Conservation (phyloP, 495 filamentous ascomycete species). For the Immersiella caudata region DNA sequence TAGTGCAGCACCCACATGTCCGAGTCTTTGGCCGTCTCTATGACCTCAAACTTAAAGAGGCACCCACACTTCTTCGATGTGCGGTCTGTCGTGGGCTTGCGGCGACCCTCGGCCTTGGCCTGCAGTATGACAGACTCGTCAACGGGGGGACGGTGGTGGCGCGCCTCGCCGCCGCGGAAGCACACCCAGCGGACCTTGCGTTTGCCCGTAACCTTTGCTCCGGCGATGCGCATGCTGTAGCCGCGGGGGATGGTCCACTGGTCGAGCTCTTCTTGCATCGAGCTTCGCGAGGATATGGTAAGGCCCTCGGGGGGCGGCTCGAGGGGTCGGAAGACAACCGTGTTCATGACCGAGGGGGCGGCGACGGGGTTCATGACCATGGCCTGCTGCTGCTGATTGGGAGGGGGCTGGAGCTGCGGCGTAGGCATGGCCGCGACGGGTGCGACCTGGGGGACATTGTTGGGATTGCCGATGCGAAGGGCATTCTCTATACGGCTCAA, state of each 20-base stretch:
- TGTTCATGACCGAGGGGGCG: slow-evolving; percentile 23
- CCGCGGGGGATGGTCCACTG: slow-evolving; percentile 40
- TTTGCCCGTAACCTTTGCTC: slow-evolving; percentile 41
- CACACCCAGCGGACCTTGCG: slow-evolving; percentile 44
- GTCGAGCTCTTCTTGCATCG: slow-evolving; percentile 44
- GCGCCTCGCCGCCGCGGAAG: slow-evolving; percentile 42
- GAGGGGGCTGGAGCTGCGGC: slow-evolving; percentile 2
- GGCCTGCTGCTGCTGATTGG: not conserved
- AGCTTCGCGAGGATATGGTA: slow-evolving; percentile 36
- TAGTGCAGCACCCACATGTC: slow-evolving; percentile 43
- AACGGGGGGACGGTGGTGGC: slow-evolving; percentile 38
- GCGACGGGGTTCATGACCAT: slow-evolving; percentile 12
- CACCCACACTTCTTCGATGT: slow-evolving; percentile 43
- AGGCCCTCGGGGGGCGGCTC: slow-evolving; percentile 39
- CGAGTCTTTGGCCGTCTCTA: slow-evolving; percentile 37
- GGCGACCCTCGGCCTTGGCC: slow-evolving; percentile 37
- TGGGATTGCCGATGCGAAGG: slow-evolving; percentile 20
- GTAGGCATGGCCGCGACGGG: not conserved
- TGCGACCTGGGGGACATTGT: not conserved
- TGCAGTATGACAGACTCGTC: slow-evolving; percentile 32
- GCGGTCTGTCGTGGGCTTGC: slow-evolving; percentile 43
- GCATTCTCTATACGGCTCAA: slow-evolving; percentile 37
- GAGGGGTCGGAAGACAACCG: slow-evolving; percentile 30
- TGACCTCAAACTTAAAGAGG: slow-evolving; percentile 41
- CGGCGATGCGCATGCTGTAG: slow-evolving; percentile 47